Conservation (phyloP, 2,329 filamentous ascomycete genomes). For the Penicillium sp. region DNA sequence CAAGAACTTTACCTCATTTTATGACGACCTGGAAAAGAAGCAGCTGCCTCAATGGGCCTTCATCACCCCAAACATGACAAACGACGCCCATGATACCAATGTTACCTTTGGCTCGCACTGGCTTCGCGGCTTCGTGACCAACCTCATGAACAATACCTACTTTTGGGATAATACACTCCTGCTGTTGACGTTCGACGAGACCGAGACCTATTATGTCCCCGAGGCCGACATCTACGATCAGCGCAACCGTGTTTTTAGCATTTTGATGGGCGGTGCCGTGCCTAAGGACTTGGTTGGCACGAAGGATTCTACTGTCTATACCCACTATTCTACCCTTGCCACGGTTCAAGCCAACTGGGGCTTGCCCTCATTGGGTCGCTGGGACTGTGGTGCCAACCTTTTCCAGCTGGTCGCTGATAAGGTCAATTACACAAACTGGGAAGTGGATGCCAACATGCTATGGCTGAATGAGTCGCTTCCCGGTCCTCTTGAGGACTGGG, state of each 20-base stretch:
- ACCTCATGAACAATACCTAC: constrained; percentile 66
- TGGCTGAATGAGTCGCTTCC: constrained; percentile 59
- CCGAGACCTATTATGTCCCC: neutral
- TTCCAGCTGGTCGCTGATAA: constrained; percentile 60
- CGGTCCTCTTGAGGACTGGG: constrained; percentile 39
- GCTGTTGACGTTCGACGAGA: constrained; percentile 69
- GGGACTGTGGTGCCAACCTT: constrained; percentile 72
- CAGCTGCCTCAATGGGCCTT: constrained; percentile 69
- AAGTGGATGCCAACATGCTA: constrained; percentile 43
- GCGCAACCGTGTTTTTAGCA: constrained; percentile 68
- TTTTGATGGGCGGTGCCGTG: constrained; percentile 75
- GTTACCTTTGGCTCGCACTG: constrained; percentile 69
- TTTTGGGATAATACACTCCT: constrained; percentile 78
- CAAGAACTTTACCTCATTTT: constrained; percentile 73
- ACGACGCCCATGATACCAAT: constrained; percentile 73
- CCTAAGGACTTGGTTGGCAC: constrained; percentile 65
- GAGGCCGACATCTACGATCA: constrained; percentile 71
- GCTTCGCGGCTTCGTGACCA: constrained; percentile 67
- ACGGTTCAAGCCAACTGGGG: constrained; percentile 71
- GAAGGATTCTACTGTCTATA: constrained; percentile 69
- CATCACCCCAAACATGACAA: constrained; percentile 55
- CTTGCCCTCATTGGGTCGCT: constrained; percentile 68
- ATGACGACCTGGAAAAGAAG: constrained; percentile 63
- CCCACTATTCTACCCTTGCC: constrained; percentile 69
- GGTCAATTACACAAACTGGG: constrained; percentile 57